Base-by-base conservation (phyloP, 2,329 filamentous ascomycete genomes). In the Fusarium incarnatum region DNA sequence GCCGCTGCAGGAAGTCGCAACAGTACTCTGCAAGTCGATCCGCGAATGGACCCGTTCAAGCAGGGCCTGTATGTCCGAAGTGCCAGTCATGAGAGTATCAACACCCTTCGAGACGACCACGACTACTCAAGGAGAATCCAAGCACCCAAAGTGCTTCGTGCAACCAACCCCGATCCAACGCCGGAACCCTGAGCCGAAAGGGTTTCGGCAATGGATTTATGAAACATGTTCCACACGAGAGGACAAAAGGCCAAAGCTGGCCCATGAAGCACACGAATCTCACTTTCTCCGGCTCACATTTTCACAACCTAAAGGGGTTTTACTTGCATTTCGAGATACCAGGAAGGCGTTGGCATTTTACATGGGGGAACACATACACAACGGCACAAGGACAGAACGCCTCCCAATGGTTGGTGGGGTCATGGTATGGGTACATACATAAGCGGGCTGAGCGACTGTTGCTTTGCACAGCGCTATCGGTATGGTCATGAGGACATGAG, bases 91-190 rank as follows among this genome's bases (percentile, higher is more conserved):
- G 88, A 91, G 76, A 91, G 88, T 75, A 80, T 91, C 74, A 87
- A 87, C 70, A 90, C 88, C 3, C 79, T 91, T 8, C 86, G 86
- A 60, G 89, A 91, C 74, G 87, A 91, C 66, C 87, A 89, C 62
- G 89, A 91, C 70, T 91, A 91, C 74, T 90, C 88, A 41, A 82
- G 89, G 68, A 82, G 84, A 70, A 88, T 91, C 16, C 86, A 85
- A 52, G 80, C 84, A 45, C 83, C 85, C 12, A 81, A 85, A 73
- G 87, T 90, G 10, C 81, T 91, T n/a, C 83, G 88, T 68, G 88
- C 88, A 11, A 88, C 83, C 30, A 91, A 91, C 73, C 88, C 89
- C 6, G 88, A 91, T 71, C 86, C 86, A 2, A 79, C 74, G 28
- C 40, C 67, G 25, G 69, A 72, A 44, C 40, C 27, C 30, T 69